Base-by-base conservation (phyloP, 2,329 filamentous ascomycete species). In the Neonectria faginata region DNA sequence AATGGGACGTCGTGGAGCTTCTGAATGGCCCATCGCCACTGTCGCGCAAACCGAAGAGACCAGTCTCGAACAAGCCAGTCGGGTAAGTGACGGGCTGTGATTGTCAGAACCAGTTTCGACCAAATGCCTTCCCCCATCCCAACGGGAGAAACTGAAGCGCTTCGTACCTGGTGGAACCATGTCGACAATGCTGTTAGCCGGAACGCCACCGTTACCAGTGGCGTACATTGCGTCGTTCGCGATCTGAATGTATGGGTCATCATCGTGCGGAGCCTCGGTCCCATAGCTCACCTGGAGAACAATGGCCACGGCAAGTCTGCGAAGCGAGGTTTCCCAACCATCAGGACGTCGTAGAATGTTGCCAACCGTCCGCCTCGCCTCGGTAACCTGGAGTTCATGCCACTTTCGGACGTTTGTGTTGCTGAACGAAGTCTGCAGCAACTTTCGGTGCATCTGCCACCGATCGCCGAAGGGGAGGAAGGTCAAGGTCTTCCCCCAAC, bases 401-500 rank as follows among this genome's bases (percentile, higher is more conserved):
- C 71, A 75, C 48, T 59, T 67, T 12, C 67, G 70, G 16, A 78
- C 75, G 52, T 75, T 78, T 11, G 78, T 75, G 62, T 78, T 78
- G 56, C 77, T 79, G 65, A 84, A 83, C 3, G 75, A 76, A 11
- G 76, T 77, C 70, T 84, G 83, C 8, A 84, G 74, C 18, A 83
- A 57, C 57, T 77, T 80, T 39, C 83, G 77, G 65, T 84, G 82
- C 64, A 81, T 71, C 48, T 77, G 76, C 74, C 82, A 84, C 54
- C 71, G 73, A 31, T 77, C 71, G 3, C 80, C 80, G 73, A 78
- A 82, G 42, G 77, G 78, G 3, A 83, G 75, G 65, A 83, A 84
- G 11, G 83, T 83, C 63, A 84, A 68, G 6, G 82, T 84, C 56
- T 78, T 78, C 18, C 79, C 77, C 82, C 83, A 85, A 12, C 81